Evolutionary conservation across 2,329 filamentous ascomycete species (phyloP).

Genomic region (Talaromyces verruculosus): DNA sequence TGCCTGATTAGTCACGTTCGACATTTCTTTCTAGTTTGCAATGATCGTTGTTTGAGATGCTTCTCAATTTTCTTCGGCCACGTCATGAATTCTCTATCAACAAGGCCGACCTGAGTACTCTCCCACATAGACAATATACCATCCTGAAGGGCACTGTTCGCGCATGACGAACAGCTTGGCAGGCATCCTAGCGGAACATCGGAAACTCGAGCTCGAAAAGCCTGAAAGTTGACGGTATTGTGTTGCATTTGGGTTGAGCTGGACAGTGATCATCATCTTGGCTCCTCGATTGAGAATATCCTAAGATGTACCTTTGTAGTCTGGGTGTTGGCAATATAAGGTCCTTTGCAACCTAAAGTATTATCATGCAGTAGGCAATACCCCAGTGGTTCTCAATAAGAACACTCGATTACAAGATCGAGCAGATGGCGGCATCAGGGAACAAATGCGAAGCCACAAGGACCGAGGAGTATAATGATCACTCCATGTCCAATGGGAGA

Average conservation of each 20-base stretch:
- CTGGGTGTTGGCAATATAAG: neutral
- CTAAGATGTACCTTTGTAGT: neutral
- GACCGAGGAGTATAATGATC: neutral
- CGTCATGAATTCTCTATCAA: too few species aligned
- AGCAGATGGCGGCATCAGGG: neutral
- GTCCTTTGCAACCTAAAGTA: neutral
- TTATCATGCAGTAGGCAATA: neutral
- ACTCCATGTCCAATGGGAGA: neutral
- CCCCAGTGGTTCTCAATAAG: neutral
- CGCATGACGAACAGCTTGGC: neutral
- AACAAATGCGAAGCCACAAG: neutral
- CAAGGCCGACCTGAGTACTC: neutral
- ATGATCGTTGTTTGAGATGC: neutral
- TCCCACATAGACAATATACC: too few species aligned
- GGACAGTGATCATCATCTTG: neutral
- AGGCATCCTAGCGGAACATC: conserved; percentile 4
- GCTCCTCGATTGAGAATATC: neutral
- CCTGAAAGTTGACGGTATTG: neutral
- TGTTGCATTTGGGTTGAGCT: neutral
- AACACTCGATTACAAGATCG: neutral
- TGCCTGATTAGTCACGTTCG: neutral
- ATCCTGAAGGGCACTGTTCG: neutral
- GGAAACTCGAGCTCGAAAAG: neutral
- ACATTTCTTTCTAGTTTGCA: neutral
- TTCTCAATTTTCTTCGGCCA: neutral